These are phyloP conservation scores for Dendryphion nanum DNA, from an alignment of 2,329 filamentous ascomycete genomes.

Conservation along the genomic window DNA sequence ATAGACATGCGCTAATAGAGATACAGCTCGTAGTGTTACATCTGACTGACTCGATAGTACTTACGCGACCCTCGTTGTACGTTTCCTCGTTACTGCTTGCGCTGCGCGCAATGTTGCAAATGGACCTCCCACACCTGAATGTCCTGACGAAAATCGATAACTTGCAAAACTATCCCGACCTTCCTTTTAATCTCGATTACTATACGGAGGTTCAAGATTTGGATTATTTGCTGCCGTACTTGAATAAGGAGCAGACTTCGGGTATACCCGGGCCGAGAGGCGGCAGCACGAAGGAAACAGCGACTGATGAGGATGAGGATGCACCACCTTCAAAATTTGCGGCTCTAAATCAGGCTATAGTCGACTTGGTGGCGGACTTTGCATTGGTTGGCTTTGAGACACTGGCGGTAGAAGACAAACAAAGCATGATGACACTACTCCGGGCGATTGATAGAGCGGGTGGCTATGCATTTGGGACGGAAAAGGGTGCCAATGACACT, in stretches of 20 bases:
- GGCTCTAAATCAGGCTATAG: conserved; percentile 80
- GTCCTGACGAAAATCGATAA: conserved; percentile 98
- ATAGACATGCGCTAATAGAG: conserved; percentile 7
- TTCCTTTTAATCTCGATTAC: conserved; percentile 94
- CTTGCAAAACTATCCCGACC: conserved; percentile 74
- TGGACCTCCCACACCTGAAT: conserved; percentile 94
- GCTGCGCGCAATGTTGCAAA: conserved; percentile 94
- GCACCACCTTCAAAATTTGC: conserved; percentile 64
- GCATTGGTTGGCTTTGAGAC: conserved; percentile 90
- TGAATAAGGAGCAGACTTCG: conserved; percentile 67
- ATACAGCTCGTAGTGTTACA: conserved; percentile 85
- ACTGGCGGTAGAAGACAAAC: conserved; percentile 92
- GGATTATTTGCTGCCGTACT: conserved; percentile 74
- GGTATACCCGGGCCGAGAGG: conserved; percentile 32
- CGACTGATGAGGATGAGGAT: conserved; percentile 22
- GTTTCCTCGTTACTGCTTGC: conserved; percentile 91
- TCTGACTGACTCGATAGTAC: conserved; percentile 88
- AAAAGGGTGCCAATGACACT: conserved; percentile 89
- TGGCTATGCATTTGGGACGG: conserved; percentile 87
- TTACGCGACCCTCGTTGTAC: conserved; percentile 91
- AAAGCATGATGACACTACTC: conserved; percentile 90
- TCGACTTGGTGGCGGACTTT: conserved; percentile 84
- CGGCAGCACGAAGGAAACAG: conserved; percentile 4
- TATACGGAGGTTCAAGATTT: conserved; percentile 98
- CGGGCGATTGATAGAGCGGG: conserved; percentile 87